Conservation (phyloP, 768 basidiomycete genomes). For the Tylopilus sp. region DNA sequence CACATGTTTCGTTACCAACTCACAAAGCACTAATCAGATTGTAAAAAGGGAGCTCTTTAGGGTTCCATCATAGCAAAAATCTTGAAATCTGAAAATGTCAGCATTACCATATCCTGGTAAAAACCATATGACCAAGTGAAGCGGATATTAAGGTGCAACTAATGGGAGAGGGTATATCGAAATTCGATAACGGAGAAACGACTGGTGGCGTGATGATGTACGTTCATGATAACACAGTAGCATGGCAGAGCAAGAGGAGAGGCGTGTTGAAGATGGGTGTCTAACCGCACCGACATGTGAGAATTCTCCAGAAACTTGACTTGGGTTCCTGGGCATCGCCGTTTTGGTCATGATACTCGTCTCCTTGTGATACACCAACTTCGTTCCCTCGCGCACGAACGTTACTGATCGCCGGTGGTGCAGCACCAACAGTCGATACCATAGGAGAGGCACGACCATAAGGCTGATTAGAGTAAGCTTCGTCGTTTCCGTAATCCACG, state of each 20-base stretch:
- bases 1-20: constrained; percentile 23
- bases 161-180: constrained; percentile 35
- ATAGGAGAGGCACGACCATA: constrained; percentile 84
- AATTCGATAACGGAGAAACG: constrained; percentile 36
- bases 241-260: constrained; percentile 17
- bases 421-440: constrained; percentile 66
- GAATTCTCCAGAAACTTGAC: constrained; percentile 57
- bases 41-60: constrained; percentile 19
- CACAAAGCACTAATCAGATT: constrained; percentile 32
- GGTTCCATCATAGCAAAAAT: constrained; percentile 26
- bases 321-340: constrained; percentile 52
- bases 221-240: constrained; percentile 25
- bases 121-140: constrained; percentile 33
- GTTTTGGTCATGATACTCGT: constrained; percentile 54
- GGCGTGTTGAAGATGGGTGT: constrained; percentile 5
- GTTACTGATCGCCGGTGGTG: constrained; percentile 68
- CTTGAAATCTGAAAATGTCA: constrained; percentile 21
- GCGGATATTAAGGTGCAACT: constrained; percentile 36
- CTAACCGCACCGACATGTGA: constrained; percentile 78
- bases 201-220: constrained; percentile 30
- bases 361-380: constrained; percentile 60
- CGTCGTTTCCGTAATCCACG: constrained; percentile 61
- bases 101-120: constrained; percentile 28
- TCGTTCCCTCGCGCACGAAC: constrained; percentile 70
- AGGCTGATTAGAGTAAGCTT: constrained; percentile 53